These are phyloP conservation scores for Dalbergia cochinchinensis DNA, from an alignment of 306 rosid species.

Conservation along the genomic window DNA sequence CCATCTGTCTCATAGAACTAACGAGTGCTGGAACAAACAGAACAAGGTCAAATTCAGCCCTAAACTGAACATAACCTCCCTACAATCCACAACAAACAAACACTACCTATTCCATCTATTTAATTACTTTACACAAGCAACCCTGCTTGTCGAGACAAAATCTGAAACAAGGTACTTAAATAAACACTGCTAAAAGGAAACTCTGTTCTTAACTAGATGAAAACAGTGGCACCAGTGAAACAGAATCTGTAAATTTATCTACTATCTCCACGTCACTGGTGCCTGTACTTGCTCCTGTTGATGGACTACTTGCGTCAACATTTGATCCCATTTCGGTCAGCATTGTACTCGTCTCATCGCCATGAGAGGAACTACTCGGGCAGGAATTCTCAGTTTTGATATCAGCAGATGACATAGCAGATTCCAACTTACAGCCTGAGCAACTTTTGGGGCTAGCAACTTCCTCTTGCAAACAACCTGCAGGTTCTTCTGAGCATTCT, in stretches of 20 bases:
- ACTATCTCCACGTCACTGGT: constrained; percentile 55
- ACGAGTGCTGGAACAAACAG: constrained; percentile 42
- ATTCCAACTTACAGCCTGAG: constrained; percentile 53
- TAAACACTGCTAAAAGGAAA: constrained; percentile 31
- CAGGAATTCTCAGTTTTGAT: constrained; percentile 58
- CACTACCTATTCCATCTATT: constrained; percentile 49
- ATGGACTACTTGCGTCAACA: constrained; percentile 51
- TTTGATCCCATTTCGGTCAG: constrained; percentile 47
- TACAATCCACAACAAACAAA: constrained; percentile 61
- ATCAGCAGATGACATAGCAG: constrained; percentile 56
- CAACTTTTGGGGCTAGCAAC: constrained; percentile 56
- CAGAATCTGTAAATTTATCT: constrained; percentile 51
- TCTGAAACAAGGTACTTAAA: constrained; percentile 46
- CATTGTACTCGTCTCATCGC: constrained; percentile 53
- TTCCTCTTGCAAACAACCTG: constrained; percentile 45
- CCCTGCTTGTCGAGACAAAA: constrained; percentile 59
- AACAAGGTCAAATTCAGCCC: constrained; percentile 74
- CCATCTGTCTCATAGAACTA: constrained; percentile 44
- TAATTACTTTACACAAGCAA: constrained; percentile 63
- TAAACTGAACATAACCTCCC: constrained; percentile 68
- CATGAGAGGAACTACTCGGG: constrained; percentile 56
- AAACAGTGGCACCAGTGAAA: constrained; percentile 49
- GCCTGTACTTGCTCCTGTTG: constrained; percentile 54
- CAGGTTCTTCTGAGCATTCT: constrained; percentile 51
- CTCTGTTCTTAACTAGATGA: constrained; percentile 51